These are phyloP conservation scores for Silene uniflora DNA, from an alignment of 148 eudicot species.

Conservation along the genomic window DNA sequence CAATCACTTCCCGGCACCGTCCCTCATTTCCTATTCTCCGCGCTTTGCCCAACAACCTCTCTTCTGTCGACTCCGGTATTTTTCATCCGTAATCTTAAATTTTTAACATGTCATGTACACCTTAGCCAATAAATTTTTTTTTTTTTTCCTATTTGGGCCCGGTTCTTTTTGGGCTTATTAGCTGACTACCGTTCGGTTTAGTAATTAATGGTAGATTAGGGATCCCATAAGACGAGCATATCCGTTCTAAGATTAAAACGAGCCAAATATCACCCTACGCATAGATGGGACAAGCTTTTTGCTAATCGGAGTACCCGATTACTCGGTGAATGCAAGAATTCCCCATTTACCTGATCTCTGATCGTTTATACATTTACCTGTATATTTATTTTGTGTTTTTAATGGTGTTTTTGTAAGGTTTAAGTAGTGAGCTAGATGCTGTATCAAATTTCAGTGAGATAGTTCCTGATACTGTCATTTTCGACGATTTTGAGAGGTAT, in stretches of 20 bases:
- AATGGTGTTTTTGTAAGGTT: conserved; percentile 32
- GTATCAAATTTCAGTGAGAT: conserved; percentile 78
- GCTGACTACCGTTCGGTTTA: no score
- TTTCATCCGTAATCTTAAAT: not conserved
- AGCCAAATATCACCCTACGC: no score
- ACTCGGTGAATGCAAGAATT: no score
- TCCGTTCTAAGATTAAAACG: no score
- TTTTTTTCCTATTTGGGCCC: no score
- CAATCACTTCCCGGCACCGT: conserved; percentile 38
- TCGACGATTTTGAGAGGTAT: conserved; percentile 94
- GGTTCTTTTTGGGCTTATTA: no score
- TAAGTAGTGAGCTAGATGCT: conserved; percentile 67
- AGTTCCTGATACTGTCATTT: conserved; percentile 92
- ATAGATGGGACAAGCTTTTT: no score
- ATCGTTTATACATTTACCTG: no score
- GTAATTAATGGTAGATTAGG: no score
- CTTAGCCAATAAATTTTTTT: not conserved
- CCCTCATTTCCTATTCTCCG: conserved; percentile 43
- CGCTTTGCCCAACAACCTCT: conserved; percentile 42
- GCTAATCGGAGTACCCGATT: no score
- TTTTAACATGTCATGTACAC: not conserved
- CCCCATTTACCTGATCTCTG: no score
- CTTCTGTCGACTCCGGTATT: conserved; percentile 58
- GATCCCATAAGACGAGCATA: no score
- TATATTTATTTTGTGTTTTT: not conserved